Evolutionary conservation across 176 grass and related monocot species (phyloP), one percentile per base, ranked within the genome.

Genomic region (Cenchrus fungigraminus): DNA sequence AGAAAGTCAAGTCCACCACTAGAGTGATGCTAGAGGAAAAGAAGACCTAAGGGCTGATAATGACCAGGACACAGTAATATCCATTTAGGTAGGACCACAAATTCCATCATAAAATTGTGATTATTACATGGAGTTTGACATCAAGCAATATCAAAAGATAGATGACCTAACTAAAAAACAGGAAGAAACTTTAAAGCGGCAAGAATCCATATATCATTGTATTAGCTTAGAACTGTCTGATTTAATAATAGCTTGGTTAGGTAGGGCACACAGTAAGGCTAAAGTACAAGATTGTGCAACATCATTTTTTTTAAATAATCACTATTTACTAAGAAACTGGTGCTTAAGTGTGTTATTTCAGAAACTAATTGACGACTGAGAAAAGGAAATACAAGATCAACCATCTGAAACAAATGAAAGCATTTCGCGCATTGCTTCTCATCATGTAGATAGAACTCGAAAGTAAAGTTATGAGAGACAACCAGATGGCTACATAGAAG

Each of bases 311-410:
- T 56, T 32, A 74, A 17, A 53, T 80, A 80, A 75, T 65, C 31
- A 80, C 12, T 19, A 46, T 69, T 69, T 32, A 55, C 16, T 54
- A 80, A 80, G 50, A 59, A 75, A 61, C 76, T 61, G 68, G 70
- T 9, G 15, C 52, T 68, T 62, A 47, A 32, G 0, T 7, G 28
- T 50, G 8, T 71, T 82, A 49, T 56, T 88, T 68, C 59, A 78
- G n/a, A 87, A 63, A 75, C 16, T 37, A 71, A 62, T 2, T 25
- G 71, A 70, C 31, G 29, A 83, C 52, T 61, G 22, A 58, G 13
- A 68, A 81, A 63, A 32, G 17, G 31, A 69, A 71, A 32, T n/a
- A 83, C n/a, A 83, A 43, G 45, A 79, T 83, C 43, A 52, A 84
- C 6, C 68, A 64, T 68, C 68, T 62, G 29, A 74, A 87, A 74